Base-by-base conservation (phyloP, 208 protist genomes). In the Trypanosoma grayi region DNA sequence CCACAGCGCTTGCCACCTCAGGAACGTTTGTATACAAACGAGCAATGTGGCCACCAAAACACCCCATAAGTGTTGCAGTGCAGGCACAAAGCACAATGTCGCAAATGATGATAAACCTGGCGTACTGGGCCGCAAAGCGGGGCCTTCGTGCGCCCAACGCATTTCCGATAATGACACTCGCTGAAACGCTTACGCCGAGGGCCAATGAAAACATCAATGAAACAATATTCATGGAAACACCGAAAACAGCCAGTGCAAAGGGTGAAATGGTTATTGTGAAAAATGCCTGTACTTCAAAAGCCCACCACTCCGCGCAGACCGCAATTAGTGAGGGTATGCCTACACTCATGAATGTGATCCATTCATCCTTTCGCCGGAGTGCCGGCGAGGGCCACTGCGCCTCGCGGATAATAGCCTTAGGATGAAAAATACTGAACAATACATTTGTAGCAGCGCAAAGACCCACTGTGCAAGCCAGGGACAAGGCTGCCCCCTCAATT, bases 221-320 rank as follows among this genome's bases (percentile, higher is more conserved):
- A 11, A 87, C 61, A 30, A 83, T 60, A 60, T 78, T 90, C 77
- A 90, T 86, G 8, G 57, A 54, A 4, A 87, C 74, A 47, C 75
- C 75, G 68, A 82, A 64, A 45, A 87, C 62, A 11, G 77, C 79
- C 28, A 90, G 56, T 10, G 81, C 73, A 14, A 64, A 22, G 10
- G 74, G 44, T 7, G 70, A 83, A 36, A 89, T 82, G 5, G 40
- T 25, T 6, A 67, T 41, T 1, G 81, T 79, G 11, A 92, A 76
- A 11, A 84, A 68, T 7, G 70, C 75, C 44, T 87, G 75, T 14
- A 89, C 59, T 58, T 89, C 76, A 52, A 92, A 92, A 9, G 77
- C 76, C 77, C 81, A 92, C 79, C 81, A 92, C 65, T 92, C 85
- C 31, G 81, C 67, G 54, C 81, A 87, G 13, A 79, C 79, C 16